Percentiles rank a stretch among this genome's conserved stretches.
Evolutionary conservation across 768 basidiomycete species (phyloP).

Genomic region (Mycena galopus): DNA sequence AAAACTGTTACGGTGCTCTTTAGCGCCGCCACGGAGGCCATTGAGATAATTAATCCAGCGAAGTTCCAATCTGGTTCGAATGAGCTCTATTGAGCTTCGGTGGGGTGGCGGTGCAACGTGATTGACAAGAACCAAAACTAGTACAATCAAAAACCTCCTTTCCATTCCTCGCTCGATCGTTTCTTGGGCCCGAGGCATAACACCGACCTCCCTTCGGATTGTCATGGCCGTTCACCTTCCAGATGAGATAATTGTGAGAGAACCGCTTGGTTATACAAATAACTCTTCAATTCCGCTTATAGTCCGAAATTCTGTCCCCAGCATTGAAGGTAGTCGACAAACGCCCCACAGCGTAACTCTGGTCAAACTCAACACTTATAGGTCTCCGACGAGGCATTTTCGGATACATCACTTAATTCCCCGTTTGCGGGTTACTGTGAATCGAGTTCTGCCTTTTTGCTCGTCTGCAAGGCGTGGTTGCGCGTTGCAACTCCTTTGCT

Average conservation of each 20-base stretch:
- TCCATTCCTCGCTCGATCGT: too few relatives aligned
- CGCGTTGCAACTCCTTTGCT: constrained; percentile 25
- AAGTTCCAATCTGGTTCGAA: background rate
- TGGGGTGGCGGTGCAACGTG: background rate
- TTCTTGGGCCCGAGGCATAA: too few relatives aligned
- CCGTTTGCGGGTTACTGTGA: constrained; percentile 29
- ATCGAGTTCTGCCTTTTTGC: constrained; percentile 14
- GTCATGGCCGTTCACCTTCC: constrained; percentile 25
- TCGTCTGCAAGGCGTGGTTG: constrained; percentile 31
- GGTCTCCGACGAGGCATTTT: constrained; percentile 23
- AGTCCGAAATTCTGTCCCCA: constrained; percentile 30
- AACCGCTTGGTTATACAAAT: background rate
- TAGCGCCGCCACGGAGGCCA: background rate
- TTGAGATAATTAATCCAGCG: background rate
- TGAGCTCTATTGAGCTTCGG: background rate
- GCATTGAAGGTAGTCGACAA: constrained; percentile 12
- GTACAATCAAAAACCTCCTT: too few relatives aligned
- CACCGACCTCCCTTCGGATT: too few relatives aligned
- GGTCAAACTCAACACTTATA: background rate
- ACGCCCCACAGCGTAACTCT: background rate
- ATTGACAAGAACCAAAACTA: background rate
- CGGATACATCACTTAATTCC: background rate
- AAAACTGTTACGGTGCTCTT: background rate
- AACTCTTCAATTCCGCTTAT: background rate
- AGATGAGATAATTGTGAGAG: constrained; percentile 19